phyloP scores from a whole-genome alignment of 352 stramenopile genomes.

The Pythium monospermum region DNA sequence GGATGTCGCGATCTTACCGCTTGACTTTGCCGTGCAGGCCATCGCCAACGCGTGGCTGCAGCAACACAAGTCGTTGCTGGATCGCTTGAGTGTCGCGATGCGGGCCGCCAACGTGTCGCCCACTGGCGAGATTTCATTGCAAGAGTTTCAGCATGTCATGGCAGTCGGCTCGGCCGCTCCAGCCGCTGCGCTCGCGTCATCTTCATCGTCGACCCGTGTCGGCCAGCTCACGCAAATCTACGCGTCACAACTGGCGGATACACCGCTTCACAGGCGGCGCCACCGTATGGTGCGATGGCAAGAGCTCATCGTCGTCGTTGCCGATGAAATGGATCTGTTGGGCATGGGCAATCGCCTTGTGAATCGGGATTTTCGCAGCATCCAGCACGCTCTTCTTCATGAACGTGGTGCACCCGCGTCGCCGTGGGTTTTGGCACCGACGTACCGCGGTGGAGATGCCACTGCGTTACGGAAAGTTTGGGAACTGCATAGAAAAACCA shows the following conservation, averaged over 20 bases:
- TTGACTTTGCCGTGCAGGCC: constrained; percentile 29
- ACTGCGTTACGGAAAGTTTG: constrained; percentile 23
- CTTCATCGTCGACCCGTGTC: constrained; percentile 1
- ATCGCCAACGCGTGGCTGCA: constrained; percentile 31
- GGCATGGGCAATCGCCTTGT: constrained; percentile 22
- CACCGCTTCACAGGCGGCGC: too few relatives aligned
- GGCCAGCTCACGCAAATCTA: constrained; percentile 33
- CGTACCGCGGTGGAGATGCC: constrained; percentile 10
- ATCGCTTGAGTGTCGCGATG: constrained; percentile 24
- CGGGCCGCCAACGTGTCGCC: constrained; percentile 13
- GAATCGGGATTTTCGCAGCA: constrained; percentile 32
- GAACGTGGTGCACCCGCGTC: neutral
- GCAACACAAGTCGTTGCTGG: constrained; percentile 20
- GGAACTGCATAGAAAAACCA: constrained; percentile 15
- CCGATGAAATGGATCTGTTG: constrained; percentile 34
- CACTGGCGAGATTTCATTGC: constrained; percentile 23
- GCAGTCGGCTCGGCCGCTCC: constrained; percentile 11
- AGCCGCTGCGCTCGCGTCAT: neutral
- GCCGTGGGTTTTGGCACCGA: constrained; percentile 12
- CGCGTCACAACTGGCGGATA: constrained; percentile 4
- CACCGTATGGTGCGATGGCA: constrained; percentile 18
- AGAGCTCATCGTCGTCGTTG: constrained; percentile 19
- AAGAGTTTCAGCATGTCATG: constrained; percentile 38
- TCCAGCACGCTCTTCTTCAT: constrained; percentile 24
- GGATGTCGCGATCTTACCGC: constrained; percentile 25